Evolutionary conservation across 345 rosid species (phyloP).

Genomic region (Raphanus sativus): DNA sequence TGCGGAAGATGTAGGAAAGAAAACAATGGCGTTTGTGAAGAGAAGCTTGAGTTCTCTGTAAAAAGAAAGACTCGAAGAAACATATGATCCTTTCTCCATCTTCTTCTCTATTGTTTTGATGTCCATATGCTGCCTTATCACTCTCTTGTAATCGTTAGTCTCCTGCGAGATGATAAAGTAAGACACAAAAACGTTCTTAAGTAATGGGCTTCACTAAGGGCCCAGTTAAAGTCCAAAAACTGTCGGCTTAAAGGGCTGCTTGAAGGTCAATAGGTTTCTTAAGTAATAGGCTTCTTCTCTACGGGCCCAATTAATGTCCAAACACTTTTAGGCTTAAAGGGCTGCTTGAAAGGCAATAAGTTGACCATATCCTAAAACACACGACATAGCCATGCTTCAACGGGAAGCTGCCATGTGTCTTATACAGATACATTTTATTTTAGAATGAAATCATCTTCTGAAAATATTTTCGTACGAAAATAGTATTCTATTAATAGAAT

Average conservation of each 20-base stretch:
- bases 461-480: neutral
- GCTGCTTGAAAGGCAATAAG: constrained; percentile 20
- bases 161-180: constrained; percentile 38
- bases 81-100: constrained; percentile 50
- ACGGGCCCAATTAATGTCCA: constrained; percentile 23
- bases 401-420: neutral
- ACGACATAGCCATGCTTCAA: constrained; percentile 29
- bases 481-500: neutral
- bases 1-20: constrained; percentile 52
- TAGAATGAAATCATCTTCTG: constrained; percentile 1
- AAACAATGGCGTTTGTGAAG: constrained; percentile 64
- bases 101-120: constrained; percentile 53
- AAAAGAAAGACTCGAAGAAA: constrained; percentile 42
- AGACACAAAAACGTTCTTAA: neutral
- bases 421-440: neutral
- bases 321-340: neutral
- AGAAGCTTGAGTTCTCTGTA: constrained; percentile 71
- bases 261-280: constrained; percentile 19
- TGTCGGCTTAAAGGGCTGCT: neutral
- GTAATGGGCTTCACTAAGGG: constrained; percentile 8
- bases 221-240: constrained; percentile 14
- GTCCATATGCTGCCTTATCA: constrained; percentile 63
- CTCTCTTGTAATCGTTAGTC: constrained; percentile 41
- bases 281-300: neutral
- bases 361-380: constrained; percentile 35